Base-by-base conservation (phyloP, 108 stramenopile genomes). In the Mayamaea pseudoterrestris region DNA sequence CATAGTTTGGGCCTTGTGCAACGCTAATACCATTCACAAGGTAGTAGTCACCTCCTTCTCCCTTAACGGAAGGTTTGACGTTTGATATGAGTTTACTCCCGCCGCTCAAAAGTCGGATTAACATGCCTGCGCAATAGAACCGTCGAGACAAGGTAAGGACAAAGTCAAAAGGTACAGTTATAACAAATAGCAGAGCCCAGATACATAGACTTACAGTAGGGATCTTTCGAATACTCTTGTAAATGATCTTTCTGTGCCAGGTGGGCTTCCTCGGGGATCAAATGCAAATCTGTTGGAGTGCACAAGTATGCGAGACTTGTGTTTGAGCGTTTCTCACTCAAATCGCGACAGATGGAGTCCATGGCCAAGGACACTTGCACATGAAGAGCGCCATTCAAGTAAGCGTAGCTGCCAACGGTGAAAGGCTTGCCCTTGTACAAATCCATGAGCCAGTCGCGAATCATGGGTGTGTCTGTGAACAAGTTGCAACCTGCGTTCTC, bases 1-100 rank as follows among this genome's bases (percentile, higher is more conserved):
- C 84, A 68, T 93, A 93, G 66, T 96, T 98, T 18, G 95, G 97
- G 41, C 97, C 97, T 61, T 98, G 97, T n/a, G 89, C 85, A 11
- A 90, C 88, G 60, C 88, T 92, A 23, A 97, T 66, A 22, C 93
- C 91, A 48, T 89, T 82, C 65, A 81, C 72, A 41, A 76, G 47
- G 65, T 80, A 76, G 50, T 72, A 77, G 36, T 71, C 71, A 7
- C 76, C 77, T 17, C 74, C 81, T 21, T 77, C 69, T 24, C 37
- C 76, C 17, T 63, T 45, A 30, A 93, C 67, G 14, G 87, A 75
- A 26, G 68, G 69, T 22, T 55, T 52, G 11, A 65, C 69, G 55
- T 94, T 93, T 65, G 88, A 86, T 37, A 58, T 50, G 55, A 94
- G 70, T 18, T 74, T 59, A 55, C 66, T 84, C 47, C 74, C 82